Base-by-base conservation (phyloP, 768 basidiomycete species). In the Gloeostereum incarnatum region DNA sequence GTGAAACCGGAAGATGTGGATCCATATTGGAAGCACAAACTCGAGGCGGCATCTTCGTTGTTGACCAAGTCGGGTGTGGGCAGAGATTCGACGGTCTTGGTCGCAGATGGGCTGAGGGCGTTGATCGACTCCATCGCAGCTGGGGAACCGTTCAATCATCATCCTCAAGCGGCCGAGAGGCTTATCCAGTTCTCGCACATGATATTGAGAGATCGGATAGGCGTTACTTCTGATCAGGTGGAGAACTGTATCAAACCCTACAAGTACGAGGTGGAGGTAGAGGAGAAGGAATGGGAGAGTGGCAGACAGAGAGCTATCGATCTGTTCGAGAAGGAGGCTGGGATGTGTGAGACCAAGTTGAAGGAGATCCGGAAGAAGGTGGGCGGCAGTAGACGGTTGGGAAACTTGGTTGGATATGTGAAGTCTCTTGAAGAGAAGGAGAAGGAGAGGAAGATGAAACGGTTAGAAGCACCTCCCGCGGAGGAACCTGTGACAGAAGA, bases 201-300 rank as follows among this genome's bases (percentile, higher is more conserved):
- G 58, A 93, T 99, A 53, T 62, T 99, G 37, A 73, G 94, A 42
- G 94, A 98, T 52, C 77, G 94, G 5, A 85, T 97, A 41, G 86
- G 89, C 11, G 62, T 94, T 39, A 91, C 96, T n/a, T 84, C 89
- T 4, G 96, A 99, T 56, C 94, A 98, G 61, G 94, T 99, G 11
- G 96, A 99, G 67, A 99, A 98, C 58, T 94, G 90, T 59, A 97
- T 99, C 69, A 99, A 99, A 61, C 96, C 94, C 20, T 97, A 78
- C 73, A 99, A 99, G 66, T 94, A 96, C 53, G 94, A 98, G 53
- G 81, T 98, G 19, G 96, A 99, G 55, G 84, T 97, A 10, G 92
- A 97, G 45, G 72, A 76, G 10, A 66, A 81, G 29, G 96, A 99
- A 57, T 99, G 96, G 96, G 87, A 89, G 49, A 53, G 66, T 2